phyloP scores from a whole-genome alignment of 108 stramenopile genomes.

The Nannochloropsis salina region DNA sequence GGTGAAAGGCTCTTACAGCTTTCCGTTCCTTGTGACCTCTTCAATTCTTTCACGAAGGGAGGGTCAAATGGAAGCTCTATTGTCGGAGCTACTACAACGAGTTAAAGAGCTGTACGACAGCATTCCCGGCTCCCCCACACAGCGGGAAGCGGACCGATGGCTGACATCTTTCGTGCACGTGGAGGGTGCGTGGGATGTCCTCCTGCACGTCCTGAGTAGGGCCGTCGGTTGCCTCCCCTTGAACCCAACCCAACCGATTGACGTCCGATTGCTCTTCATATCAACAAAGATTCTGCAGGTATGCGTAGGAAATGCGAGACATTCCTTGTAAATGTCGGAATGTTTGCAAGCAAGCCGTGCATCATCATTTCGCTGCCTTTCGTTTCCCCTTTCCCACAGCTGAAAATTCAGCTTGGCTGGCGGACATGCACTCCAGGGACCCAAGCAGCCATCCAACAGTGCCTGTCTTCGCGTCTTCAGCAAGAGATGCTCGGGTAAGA shows the following conservation, averaged over 20 bases:
- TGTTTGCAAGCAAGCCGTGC: not conserved
- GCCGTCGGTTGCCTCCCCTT: not conserved
- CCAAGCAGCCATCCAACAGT: not conserved
- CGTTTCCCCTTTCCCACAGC: not conserved
- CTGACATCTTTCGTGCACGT: constrained; percentile 7
- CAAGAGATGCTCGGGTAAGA: constrained; percentile 15
- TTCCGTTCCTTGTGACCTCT: no score
- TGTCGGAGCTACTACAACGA: not conserved
- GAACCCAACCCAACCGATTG: not conserved
- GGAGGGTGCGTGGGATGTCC: not conserved
- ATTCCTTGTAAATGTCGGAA: not conserved
- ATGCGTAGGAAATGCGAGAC: not conserved
- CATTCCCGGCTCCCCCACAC: not conserved
- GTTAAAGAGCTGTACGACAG: constrained; percentile 4
- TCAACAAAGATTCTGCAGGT: constrained; percentile 13
- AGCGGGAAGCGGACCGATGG: constrained; percentile 9
- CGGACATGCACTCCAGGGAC: not conserved
- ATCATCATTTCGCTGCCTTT: not conserved
- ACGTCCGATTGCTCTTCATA: not conserved
- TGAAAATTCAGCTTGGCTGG: not conserved
- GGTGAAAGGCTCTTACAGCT: no score
- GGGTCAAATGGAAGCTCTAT: not conserved
- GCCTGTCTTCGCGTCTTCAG: not conserved
- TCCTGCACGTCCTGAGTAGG: not conserved
- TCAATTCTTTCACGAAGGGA: not conserved